Percentiles rank a stretch among this genome's conserved stretches.
phyloP scores from a whole-genome alignment of 108 stramenopile genomes.

The Skeletonema costatum region DNA sequence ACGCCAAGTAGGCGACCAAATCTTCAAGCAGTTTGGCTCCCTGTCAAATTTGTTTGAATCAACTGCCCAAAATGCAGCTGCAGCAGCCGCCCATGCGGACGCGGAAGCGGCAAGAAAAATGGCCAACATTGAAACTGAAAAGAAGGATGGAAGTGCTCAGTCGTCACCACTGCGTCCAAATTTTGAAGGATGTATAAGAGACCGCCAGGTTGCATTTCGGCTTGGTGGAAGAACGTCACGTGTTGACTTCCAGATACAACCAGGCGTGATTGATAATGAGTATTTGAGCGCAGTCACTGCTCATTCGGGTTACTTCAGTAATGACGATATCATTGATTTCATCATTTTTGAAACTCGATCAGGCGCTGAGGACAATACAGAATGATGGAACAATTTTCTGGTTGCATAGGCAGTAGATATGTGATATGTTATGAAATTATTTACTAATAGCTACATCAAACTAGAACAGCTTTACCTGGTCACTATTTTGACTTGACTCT shows the following conservation, averaged over 20 bases:
- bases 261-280: conserved; percentile 79
- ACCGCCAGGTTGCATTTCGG: conserved; percentile 48
- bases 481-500: conserved; percentile 41
- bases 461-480: background rate
- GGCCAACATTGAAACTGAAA: conserved; percentile 6
- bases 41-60: conserved; percentile 44
- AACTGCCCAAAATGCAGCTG: conserved; percentile 37
- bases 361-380: background rate
- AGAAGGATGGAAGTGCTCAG: conserved; percentile 2
- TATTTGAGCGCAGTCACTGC: conserved; percentile 78
- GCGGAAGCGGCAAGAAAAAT: conserved; percentile 39
- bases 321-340: conserved; percentile 74
- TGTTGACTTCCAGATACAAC: conserved; percentile 75
- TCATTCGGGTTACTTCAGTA: conserved; percentile 66
- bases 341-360: conserved; percentile 45
- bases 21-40: conserved; percentile 54
- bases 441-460: background rate
- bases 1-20: conserved; percentile 60
- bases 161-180: conserved; percentile 4
- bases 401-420: background rate
- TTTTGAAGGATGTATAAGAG: conserved; percentile 47
- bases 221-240: conserved; percentile 64
- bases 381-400: background rate
- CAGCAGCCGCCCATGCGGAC: conserved; percentile 45
- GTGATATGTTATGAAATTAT: background rate